Evolutionary conservation across 805 yeast genomes (phyloP).

Genomic region (Cyberlindnera amylophila): DNA sequence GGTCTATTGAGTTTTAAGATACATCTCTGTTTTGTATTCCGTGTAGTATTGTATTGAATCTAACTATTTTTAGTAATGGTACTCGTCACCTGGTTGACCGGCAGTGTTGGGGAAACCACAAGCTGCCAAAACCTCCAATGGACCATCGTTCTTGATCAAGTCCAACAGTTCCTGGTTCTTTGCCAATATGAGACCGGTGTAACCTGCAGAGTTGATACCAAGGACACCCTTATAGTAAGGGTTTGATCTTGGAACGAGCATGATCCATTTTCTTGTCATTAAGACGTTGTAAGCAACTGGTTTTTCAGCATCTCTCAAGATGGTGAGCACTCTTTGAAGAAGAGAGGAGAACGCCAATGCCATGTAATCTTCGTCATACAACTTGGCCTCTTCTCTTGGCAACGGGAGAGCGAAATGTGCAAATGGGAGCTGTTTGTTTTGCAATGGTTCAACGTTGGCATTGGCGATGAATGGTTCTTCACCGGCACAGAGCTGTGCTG

Average conservation of each 20-base stretch:
- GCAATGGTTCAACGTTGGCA: conserved; percentile 54
- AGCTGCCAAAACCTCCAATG: conserved; percentile 48
- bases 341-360: conserved; percentile 69
- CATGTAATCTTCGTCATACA: conserved; percentile 50
- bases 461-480: conserved; percentile 53
- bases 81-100: conserved; percentile 55
- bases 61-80: conserved; percentile 44
- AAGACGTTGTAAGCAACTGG: conserved; percentile 73
- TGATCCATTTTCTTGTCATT: conserved; percentile 78
- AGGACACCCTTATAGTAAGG: conserved; percentile 41
- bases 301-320: conserved; percentile 48
- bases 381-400: conserved; percentile 35
- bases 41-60: background rate
- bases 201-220: conserved; percentile 79
- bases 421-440: conserved; percentile 59
- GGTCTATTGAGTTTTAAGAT: conserved; percentile 39
- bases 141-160: conserved; percentile 43
- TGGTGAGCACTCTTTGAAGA: conserved; percentile 66
- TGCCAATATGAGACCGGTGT: conserved; percentile 72
- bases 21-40: background rate
- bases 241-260: conserved; percentile 75
- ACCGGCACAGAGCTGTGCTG: conserved; percentile 45
- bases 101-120: conserved; percentile 66
- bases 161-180: conserved; percentile 56
- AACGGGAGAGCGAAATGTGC: conserved; percentile 80